A percentile compares a stretch with the other conserved stretches of the same genome.
phyloP scores from a whole-genome alignment of 805 yeast species.

The Candida silvatica region DNA sequence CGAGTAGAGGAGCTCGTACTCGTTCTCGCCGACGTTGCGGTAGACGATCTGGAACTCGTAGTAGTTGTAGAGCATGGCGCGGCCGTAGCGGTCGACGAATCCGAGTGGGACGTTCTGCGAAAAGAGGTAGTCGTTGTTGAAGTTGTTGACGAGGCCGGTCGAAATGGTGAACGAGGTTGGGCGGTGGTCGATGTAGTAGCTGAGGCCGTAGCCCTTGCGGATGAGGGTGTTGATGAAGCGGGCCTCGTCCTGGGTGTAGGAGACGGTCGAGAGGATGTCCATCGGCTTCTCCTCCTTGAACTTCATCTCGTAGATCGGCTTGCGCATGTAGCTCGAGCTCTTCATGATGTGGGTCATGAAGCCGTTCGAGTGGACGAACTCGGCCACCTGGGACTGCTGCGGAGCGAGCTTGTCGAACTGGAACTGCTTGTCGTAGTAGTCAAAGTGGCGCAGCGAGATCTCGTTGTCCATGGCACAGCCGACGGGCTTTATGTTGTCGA shows the following conservation, averaged over 20 bases:
- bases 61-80: slow-evolving; percentile 3
- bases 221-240: slow-evolving; percentile 4
- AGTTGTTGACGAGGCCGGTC: not conserved
- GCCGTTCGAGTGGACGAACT: not conserved
- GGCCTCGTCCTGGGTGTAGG: slow-evolving; percentile 1
- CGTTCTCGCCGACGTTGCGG: not conserved
- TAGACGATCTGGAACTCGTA: slow-evolving; percentile 2
- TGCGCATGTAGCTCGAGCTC: not conserved
- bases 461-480: slow-evolving; percentile 2
- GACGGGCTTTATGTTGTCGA: not conserved
- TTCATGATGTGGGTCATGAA: not conserved
- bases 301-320: not conserved
- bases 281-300: not conserved
- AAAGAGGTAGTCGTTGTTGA: slow-evolving; percentile 1
- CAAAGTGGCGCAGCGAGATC: slow-evolving; percentile 2
- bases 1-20: not conserved
- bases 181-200: not conserved
- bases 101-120: slow-evolving; percentile 4
- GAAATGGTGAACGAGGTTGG: slow-evolving; percentile 1
- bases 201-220: slow-evolving; percentile 3
- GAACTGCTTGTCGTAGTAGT: slow-evolving; percentile 1
- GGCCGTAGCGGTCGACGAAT: slow-evolving; percentile 1
- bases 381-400: not conserved
- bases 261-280: not conserved
- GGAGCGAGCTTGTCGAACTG: not conserved